Evolutionary conservation across 129 eudicot genomes (phyloP).

Genomic region (Arctium minus): DNA sequence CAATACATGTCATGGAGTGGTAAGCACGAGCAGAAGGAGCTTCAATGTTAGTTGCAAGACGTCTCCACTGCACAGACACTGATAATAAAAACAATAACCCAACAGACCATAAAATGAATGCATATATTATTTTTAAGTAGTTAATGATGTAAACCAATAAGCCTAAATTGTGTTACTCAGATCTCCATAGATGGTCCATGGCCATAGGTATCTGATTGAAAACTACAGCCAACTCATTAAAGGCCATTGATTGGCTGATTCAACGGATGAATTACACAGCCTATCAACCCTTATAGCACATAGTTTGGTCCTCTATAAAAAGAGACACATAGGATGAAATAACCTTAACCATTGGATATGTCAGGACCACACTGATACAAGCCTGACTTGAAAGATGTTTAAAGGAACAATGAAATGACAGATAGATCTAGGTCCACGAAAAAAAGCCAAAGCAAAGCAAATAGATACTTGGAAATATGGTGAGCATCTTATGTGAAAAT

Average conservation of each 20-base stretch:
- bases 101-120: neutral
- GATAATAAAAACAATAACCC: slow-evolving; percentile 27
- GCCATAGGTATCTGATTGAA: neutral
- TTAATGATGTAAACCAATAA: neutral
- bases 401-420: slow-evolving; percentile 1
- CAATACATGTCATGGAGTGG: slow-evolving; percentile 82
- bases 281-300: neutral
- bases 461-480: neutral
- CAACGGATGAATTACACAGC: neutral
- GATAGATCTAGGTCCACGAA: neutral
- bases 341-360: neutral
- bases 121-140: neutral
- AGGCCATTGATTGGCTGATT: neutral
- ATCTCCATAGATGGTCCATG: neutral
- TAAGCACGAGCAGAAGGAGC: slow-evolving; percentile 92
- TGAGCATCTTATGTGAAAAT: neutral
- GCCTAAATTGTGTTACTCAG: neutral
- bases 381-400: neutral
- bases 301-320: neutral
- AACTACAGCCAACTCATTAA: neutral
- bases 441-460: slow-evolving; percentile 3
- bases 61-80: slow-evolving; percentile 99
- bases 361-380: neutral
- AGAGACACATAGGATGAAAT: neutral
- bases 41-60: slow-evolving; percentile 65